A percentile compares a stretch with the other conserved stretches of the same genome.
phyloP scores from a whole-genome alignment of 331 rosid species.

The Rosa hybrid region DNA sequence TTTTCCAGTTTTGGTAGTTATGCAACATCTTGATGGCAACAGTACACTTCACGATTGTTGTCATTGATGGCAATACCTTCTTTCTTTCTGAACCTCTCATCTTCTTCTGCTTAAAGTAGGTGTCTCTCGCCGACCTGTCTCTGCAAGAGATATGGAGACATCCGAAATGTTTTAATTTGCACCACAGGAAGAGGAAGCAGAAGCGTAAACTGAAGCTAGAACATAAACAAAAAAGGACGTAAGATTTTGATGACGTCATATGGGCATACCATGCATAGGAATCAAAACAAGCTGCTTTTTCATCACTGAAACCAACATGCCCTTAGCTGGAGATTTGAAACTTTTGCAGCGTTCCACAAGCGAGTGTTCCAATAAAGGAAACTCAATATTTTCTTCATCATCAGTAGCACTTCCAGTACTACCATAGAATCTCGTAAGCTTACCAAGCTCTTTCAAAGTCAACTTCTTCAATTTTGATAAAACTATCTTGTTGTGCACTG shows the following conservation, averaged over 20 bases:
- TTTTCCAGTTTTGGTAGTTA: neutral
- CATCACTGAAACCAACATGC: neutral
- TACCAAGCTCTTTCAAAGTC: fast-evolving
- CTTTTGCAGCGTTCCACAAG: neutral
- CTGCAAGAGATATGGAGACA: neutral
- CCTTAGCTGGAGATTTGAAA: neutral
- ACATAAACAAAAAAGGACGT: neutral
- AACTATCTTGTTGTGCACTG: too few species aligned
- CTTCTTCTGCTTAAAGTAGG: neutral
- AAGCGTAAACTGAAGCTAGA: neutral
- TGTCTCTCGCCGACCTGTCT: neutral
- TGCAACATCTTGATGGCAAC: neutral
- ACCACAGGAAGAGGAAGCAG: neutral
- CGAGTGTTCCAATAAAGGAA: neutral
- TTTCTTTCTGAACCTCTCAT: too few species aligned
- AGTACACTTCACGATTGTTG: too few species aligned
- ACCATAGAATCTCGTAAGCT: neutral
- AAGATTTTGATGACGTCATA: neutral
- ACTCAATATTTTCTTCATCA: neutral
- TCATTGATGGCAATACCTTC: neutral
- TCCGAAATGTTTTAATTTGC: neutral
- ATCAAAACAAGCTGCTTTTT: too few species aligned
- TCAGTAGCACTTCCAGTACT: neutral
- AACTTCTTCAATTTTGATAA: too few species aligned
- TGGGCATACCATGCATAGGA: neutral